A percentile compares a stretch with the other conserved stretches of the same genome.
phyloP scores from a whole-genome alignment of 805 yeast species.

The Cyberlindnera suaveolens region DNA sequence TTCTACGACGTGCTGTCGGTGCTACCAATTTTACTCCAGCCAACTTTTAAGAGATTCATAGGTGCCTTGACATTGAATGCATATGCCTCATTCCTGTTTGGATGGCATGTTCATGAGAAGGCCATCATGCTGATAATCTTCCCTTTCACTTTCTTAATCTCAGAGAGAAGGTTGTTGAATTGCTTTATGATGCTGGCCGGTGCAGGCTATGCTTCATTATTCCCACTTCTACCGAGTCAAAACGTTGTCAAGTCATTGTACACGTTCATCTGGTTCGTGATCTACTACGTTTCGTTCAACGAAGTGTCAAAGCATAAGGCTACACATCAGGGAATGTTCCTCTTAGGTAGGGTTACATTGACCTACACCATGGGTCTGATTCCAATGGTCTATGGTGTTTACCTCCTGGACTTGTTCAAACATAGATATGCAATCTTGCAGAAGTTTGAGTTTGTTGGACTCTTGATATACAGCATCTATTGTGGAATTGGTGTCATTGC shows the following conservation, averaged over 20 bases:
- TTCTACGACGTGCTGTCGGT: constrained; percentile 78
- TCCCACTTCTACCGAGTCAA: constrained; percentile 82
- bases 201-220: constrained; percentile 80
- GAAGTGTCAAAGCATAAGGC: constrained; percentile 47
- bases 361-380: constrained; percentile 62
- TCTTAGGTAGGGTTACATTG: constrained; percentile 64
- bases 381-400: constrained; percentile 49
- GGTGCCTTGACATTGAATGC: constrained; percentile 89
- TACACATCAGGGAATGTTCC: constrained; percentile 43
- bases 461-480: constrained; percentile 81
- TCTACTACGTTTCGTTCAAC: constrained; percentile 65
- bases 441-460: constrained; percentile 63
- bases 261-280: constrained; percentile 80
- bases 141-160: constrained; percentile 74
- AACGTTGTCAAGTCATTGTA: constrained; percentile 69
- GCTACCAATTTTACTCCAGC: constrained; percentile 62
- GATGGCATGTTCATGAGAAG: constrained; percentile 99
- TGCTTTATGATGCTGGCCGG: constrained; percentile 67
- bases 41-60: constrained; percentile 70
- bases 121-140: constrained; percentile 86
- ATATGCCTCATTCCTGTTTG: constrained; percentile 84
- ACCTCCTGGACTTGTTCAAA: constrained; percentile 50
- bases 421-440: constrained; percentile 45
- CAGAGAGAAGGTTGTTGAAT: constrained; percentile 64
- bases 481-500: constrained; percentile 80